Evolutionary conservation across 495 filamentous ascomycete genomes (phyloP).

Genomic region (Aspergillus haitiensis): DNA sequence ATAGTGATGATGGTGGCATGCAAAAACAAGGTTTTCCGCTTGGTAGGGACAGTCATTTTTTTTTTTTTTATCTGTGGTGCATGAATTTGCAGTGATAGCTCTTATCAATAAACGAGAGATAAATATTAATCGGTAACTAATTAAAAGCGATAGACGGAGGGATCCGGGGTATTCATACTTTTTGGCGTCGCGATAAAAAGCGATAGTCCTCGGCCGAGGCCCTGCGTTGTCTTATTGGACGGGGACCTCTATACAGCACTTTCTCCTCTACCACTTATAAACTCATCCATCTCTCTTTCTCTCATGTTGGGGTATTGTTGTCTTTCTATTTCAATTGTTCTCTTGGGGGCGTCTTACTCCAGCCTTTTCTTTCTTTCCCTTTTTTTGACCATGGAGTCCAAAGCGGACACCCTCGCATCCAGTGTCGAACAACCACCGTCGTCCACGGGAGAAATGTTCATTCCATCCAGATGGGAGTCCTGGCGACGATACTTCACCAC

Average conservation of each 20-base stretch:
- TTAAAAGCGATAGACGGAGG: neutral
- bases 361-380: no score
- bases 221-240: neutral
- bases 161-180: neutral
- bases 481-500: constrained; percentile 14
- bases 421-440: neutral
- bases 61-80: neutral
- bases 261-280: neutral
- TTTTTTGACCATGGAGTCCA: constrained; percentile 13
- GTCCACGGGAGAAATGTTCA: neutral
- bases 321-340: neutral
- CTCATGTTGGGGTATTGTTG: neutral
- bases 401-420: constrained; percentile 1
- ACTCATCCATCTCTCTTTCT: neutral
- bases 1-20: constrained; percentile 46
- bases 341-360: no score
- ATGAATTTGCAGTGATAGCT: neutral
- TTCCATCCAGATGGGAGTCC: constrained; percentile 4
- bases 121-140: neutral
- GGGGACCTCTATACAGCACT: neutral
- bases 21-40: constrained; percentile 1
- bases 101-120: neutral
- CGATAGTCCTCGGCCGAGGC: constrained; percentile 11
- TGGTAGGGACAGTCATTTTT: neutral
- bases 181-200: neutral